phyloP scores from a whole-genome alignment of 345 rosid genomes.

The Rubroshorea leprosula region DNA sequence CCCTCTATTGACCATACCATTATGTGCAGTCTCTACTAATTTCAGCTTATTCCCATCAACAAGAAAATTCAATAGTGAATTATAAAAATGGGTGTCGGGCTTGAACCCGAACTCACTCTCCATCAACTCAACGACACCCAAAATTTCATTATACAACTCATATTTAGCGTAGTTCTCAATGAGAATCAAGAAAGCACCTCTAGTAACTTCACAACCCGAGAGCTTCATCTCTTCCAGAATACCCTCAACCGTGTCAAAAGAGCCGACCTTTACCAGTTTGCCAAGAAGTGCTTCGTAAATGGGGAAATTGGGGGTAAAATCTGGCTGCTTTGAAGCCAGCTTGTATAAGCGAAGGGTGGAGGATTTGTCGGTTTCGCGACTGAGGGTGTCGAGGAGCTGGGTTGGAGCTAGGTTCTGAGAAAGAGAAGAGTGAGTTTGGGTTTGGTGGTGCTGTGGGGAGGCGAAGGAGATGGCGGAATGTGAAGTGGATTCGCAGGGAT shows the following conservation, averaged over 20 bases:
- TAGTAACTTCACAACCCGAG: constrained; percentile 38
- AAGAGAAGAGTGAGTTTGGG: constrained; percentile 28
- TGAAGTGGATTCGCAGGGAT: constrained; percentile 25
- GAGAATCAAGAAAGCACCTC: constrained; percentile 47
- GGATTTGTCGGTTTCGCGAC: constrained; percentile 61
- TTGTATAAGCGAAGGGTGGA: constrained; percentile 56
- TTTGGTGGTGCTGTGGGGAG: constrained; percentile 23
- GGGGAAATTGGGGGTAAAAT: constrained; percentile 45
- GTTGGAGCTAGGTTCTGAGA: constrained; percentile 53
- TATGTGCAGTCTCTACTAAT: constrained; percentile 63
- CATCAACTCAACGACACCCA: constrained; percentile 49
- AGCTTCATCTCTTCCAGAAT: constrained; percentile 48
- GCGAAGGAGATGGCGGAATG: constrained; percentile 28
- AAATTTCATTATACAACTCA: constrained; percentile 52
- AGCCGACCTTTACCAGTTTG: constrained; percentile 61
- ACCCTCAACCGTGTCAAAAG: constrained; percentile 56
- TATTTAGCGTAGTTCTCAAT: constrained; percentile 54
- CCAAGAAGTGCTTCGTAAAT: constrained; percentile 62
- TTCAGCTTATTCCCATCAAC: constrained; percentile 73
- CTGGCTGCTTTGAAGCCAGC: constrained; percentile 73
- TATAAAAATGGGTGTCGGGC: constrained; percentile 59
- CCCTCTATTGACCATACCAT: constrained; percentile 48
- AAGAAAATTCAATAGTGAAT: constrained; percentile 67
- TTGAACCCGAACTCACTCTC: constrained; percentile 45
- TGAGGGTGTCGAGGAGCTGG: constrained; percentile 73